A percentile compares a stretch with the other conserved stretches of the same genome.
These are phyloP conservation scores for Erythrobasidium yunnanense DNA, from an alignment of 768 basidiomycete species.

Conservation along the genomic window DNA sequence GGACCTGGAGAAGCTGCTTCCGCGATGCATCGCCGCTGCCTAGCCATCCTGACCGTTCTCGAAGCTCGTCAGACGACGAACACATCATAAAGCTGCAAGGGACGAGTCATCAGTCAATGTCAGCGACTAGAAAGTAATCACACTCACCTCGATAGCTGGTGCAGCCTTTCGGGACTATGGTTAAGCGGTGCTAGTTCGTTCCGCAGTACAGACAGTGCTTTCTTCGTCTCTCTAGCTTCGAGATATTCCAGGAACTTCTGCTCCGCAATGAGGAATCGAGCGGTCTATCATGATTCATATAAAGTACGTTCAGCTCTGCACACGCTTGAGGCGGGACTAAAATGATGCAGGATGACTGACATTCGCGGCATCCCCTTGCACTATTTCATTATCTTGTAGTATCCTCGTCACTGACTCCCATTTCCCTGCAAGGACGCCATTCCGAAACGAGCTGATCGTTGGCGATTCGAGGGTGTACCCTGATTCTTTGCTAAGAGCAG, in stretches of 20 bases:
- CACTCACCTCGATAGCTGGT: conserved; percentile 71
- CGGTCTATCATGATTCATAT: conserved; percentile 19
- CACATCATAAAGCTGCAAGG: conserved; percentile 80
- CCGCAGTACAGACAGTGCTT: conserved; percentile 73
- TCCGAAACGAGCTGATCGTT: conserved; percentile 39
- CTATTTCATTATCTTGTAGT: conserved; percentile 33
- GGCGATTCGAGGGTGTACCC: conserved; percentile 41
- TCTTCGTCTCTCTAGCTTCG: conserved; percentile 65
- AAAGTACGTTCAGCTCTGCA: background rate
- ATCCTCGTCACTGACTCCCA: conserved; percentile 42
- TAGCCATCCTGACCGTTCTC: conserved; percentile 74
- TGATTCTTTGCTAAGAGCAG: conserved; percentile 43
- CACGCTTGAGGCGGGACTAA: background rate
- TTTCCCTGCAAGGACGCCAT: conserved; percentile 42
- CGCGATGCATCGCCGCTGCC: conserved; percentile 73
- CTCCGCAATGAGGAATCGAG: conserved; percentile 70
- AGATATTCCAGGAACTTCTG: conserved; percentile 94
- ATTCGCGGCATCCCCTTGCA: conserved; percentile 2
- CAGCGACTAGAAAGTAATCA: background rate
- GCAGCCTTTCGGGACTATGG: conserved; percentile 67
- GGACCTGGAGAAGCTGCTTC: conserved; percentile 57
- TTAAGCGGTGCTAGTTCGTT: conserved; percentile 76
- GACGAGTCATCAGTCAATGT: background rate
- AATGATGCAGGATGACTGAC: background rate
- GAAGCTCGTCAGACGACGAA: conserved; percentile 67